These are phyloP conservation scores for Pogostemon cablin DNA, from an alignment of 257 asterid genomes.

Conservation along the genomic window DNA sequence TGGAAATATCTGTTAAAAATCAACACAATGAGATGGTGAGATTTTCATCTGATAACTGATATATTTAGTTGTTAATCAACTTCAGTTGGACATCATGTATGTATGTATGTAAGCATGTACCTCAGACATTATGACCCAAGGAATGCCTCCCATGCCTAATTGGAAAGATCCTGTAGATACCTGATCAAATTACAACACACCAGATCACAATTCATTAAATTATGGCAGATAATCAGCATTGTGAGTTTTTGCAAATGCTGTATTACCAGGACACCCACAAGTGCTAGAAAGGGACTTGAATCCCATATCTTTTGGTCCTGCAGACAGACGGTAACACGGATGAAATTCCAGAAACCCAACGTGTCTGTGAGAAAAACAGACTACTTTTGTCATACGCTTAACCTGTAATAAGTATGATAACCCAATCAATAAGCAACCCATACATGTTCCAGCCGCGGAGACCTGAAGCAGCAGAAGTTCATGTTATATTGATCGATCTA, in stretches of 20 bases:
- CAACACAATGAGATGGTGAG: not conserved
- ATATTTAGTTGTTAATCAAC: not conserved
- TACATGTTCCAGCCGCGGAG: conserved; percentile 75
- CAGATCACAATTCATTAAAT: not conserved
- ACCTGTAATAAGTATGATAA: conserved; percentile 56
- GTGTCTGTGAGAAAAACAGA: not conserved
- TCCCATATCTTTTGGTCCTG: conserved; percentile 71
- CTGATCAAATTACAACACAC: conserved; percentile 39
- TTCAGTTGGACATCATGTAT: conserved; percentile 19
- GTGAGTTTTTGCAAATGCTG: not conserved
- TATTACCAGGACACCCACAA: conserved; percentile 79
- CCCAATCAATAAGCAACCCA: conserved; percentile 76
- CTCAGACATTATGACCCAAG: conserved; percentile 98
- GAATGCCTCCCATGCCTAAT: conserved; percentile 87
- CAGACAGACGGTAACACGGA: conserved; percentile 13
- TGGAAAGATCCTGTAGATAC: conserved; percentile 75
- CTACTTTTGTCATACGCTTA: not conserved
- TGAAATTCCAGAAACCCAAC: conserved; percentile 17
- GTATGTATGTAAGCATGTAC: conserved; percentile 44
- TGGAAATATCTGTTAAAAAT: conserved; percentile 67
- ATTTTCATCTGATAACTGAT: not conserved
- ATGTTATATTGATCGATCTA: conserved; percentile 3
- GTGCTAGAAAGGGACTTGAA: conserved; percentile 66
- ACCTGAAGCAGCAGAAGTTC: conserved; percentile 49
- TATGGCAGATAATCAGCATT: not conserved